phyloP scores from a whole-genome alignment of 192 early-diverging fungal species.

The Coemansia aciculifera region DNA sequence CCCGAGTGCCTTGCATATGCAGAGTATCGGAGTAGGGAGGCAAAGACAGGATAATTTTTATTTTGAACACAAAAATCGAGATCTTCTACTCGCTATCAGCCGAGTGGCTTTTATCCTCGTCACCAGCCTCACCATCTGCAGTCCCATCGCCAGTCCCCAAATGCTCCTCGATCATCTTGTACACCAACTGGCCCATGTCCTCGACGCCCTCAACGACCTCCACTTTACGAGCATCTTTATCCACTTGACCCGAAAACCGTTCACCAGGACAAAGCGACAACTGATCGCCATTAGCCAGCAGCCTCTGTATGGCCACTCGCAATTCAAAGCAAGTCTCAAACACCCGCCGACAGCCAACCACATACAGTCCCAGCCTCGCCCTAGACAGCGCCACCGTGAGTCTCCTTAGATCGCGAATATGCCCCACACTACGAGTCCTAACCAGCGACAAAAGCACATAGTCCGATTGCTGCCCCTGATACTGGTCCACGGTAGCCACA shows the following conservation, averaged over 20 bases:
- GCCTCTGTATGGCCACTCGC: constrained; percentile 61
- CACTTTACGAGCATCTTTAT: not conserved
- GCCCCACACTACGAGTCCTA: constrained; percentile 84
- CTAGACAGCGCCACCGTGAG: constrained; percentile 92
- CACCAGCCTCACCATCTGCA: too few relatives aligned
- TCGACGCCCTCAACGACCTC: constrained; percentile 30
- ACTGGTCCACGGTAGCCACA: constrained; percentile 94
- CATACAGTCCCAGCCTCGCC: constrained; percentile 90
- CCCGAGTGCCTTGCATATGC: not conserved
- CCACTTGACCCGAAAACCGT: constrained; percentile 47
- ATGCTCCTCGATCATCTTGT: constrained; percentile 21
- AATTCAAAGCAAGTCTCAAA: constrained; percentile 86
- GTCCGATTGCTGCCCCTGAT: constrained; percentile 95
- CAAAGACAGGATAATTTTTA: not conserved
- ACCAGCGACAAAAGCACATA: constrained; percentile 93
- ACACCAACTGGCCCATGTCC: constrained; percentile 34
- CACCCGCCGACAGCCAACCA: constrained; percentile 75
- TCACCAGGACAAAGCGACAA: constrained; percentile 59
- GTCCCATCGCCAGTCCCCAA: not conserved
- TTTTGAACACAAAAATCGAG: not conserved
- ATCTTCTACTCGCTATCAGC: not conserved
- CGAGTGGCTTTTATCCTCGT: not conserved
- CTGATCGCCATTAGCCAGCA: constrained; percentile 63
- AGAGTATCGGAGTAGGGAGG: not conserved
- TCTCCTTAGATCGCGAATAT: constrained; percentile 90